Conservation (phyloP, 2,329 filamentous ascomycete species). For the Fusarium sp. region DNA sequence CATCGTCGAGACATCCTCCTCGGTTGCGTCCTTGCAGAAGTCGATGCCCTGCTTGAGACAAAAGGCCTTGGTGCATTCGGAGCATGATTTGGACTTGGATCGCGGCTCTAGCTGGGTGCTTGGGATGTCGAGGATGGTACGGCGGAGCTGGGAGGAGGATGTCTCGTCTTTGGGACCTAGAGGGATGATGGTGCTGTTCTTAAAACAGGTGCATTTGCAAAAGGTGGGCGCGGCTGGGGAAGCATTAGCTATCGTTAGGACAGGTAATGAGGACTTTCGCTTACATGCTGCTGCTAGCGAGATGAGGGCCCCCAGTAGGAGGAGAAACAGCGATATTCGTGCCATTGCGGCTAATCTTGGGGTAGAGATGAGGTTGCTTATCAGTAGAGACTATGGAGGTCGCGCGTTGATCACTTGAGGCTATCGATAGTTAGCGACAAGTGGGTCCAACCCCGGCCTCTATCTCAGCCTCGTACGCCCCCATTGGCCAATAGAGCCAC, state of each 20-base stretch:
- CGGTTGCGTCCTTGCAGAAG: slow-evolving; percentile 72
- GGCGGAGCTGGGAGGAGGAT: slow-evolving; percentile 42
- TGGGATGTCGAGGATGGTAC: slow-evolving; percentile 40
- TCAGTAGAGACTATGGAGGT: slow-evolving; percentile 22
- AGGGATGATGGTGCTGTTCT: slow-evolving; percentile 76
- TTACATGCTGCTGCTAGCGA: slow-evolving; percentile 60
- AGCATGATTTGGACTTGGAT: slow-evolving; percentile 64
- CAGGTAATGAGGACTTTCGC: slow-evolving; percentile 29
- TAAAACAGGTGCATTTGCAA: slow-evolving; percentile 79
- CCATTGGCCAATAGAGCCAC: slow-evolving; percentile 46
- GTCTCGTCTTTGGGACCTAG: slow-evolving; percentile 62
- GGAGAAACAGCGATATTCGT: slow-evolving; percentile 54
- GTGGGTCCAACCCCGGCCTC: slow-evolving; percentile 26
- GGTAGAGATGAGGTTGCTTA: slow-evolving; percentile 15
- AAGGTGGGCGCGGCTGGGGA: slow-evolving; percentile 70
- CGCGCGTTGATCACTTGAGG: slow-evolving; percentile 37
- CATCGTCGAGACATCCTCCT: slow-evolving; percentile 72
- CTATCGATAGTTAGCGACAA: slow-evolving; percentile 36
- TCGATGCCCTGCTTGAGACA: slow-evolving; percentile 71
- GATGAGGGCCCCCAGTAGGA: slow-evolving; percentile 55
- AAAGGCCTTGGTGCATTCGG: slow-evolving; percentile 74
- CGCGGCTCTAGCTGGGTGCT: slow-evolving; percentile 44
- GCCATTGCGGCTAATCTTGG: slow-evolving; percentile 53
- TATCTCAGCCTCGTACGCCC: slow-evolving; percentile 41
- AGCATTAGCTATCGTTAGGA: slow-evolving; percentile 40